Conservation (phyloP, 1,284 basidiomycete genomes). For the Mycosarcoma maydis region DNA sequence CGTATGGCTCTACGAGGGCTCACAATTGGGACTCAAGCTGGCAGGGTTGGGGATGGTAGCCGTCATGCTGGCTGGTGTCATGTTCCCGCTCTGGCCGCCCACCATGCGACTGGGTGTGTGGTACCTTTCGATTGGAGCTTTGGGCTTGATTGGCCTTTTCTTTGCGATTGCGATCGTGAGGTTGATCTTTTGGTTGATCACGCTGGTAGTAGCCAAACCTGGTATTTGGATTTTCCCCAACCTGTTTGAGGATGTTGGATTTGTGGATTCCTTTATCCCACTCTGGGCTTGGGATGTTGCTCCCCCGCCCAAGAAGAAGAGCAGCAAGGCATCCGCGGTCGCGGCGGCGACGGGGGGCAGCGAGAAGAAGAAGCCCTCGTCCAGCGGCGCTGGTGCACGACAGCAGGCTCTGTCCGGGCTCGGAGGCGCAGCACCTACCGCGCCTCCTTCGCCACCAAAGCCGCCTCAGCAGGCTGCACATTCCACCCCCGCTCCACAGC, state of each 20-base stretch:
- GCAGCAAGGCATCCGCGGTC: conserved; percentile 70
- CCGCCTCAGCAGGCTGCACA: conserved; percentile 28
- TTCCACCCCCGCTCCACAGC: conserved; percentile 15
- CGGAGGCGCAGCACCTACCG: conserved; percentile 14
- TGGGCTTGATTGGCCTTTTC: conserved; percentile 89
- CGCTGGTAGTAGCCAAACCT: conserved; percentile 83
- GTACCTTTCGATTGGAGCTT: conserved; percentile 88
- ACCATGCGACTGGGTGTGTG: conserved; percentile 93
- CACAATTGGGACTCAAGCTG: conserved; percentile 91
- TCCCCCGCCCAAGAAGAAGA: conserved; percentile 68
- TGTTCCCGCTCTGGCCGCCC: conserved; percentile 98
- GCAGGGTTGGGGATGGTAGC: conserved; percentile 90
- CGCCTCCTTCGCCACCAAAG: conserved; percentile 20
- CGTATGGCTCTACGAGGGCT: conserved; percentile 96
- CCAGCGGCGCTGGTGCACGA: conserved; percentile 12
- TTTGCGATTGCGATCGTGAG: conserved; percentile 90
- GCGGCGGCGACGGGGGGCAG: neutral
- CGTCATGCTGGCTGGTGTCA: conserved; percentile 93
- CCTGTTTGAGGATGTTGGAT: conserved; percentile 97
- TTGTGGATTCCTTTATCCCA: conserved; percentile 98
- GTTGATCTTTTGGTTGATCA: conserved; percentile 92
- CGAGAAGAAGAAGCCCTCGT: conserved; percentile 12
- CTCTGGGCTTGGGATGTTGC: conserved; percentile 97
- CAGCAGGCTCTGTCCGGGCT: conserved; percentile 34
- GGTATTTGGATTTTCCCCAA: conserved; percentile 99